Evolutionary conservation across 2,329 filamentous ascomycete species (phyloP), one percentile per base, ranked within the genome.

Genomic region (Tolypocladium pustulatum): DNA sequence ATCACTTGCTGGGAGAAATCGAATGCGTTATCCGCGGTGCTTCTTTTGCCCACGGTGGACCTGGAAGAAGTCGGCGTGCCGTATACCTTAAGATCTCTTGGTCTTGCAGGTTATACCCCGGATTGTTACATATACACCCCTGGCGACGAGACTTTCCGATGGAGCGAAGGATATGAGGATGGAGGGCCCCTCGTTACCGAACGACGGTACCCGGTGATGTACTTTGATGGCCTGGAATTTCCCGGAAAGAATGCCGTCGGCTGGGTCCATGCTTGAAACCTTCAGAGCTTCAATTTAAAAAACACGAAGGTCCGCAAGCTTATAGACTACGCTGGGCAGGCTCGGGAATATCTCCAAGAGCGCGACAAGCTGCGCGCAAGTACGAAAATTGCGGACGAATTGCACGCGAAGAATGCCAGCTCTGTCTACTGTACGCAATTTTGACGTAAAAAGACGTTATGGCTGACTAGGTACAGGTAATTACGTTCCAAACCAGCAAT

Each of bases 141-240:
- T 8, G 25, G 27, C 2, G 52, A 22, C 0, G n/a, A 59, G 1
- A 53, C 51, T n/a, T 59, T 61, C 7, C 30, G 22, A 10, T 65
- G 60, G 62, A 34, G 54, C 1, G 54, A 55, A n/a, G 53, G 37
- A 4, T 65, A 64, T 15, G 54, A 61, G 20, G 37, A 58, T 6
- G 59, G 60, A 1, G 59, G 59, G n/a, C 1, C 30, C 22, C 54
- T 59, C 9, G 59, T 60, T 3, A 43, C 54, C 6, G 55, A 61
- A 25, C 62, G 64, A 3, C 56, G 61, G 41, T 65, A 64, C 36
- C 64, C 64, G 0, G 56, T 63, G 30, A 62, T 65, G 51, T 63
- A 61, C 54, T 65, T 65, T 57, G 62, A 65, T n/a, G 61, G 64
- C 4, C 52, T 54, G 4, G 53, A 57, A 8, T 65, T 65, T 53